A percentile compares a stretch with the other conserved stretches of the same genome.
Conservation (phyloP, 768 basidiomycete species). For the Solioccasus polychromus region DNA sequence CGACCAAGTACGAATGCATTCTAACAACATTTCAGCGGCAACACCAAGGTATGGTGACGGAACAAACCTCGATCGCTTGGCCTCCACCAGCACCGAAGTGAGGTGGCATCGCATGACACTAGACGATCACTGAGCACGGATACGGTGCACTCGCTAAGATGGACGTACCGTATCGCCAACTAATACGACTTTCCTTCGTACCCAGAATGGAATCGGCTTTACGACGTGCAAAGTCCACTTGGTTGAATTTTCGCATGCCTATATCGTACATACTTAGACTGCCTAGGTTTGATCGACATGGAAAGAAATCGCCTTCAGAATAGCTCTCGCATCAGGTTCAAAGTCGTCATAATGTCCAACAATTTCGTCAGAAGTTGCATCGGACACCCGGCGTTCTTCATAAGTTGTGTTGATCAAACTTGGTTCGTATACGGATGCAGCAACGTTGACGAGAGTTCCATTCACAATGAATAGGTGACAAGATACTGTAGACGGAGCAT, state of each 20-base stretch:
- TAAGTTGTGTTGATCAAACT: slow-evolving; percentile 29
- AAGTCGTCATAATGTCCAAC: slow-evolving; percentile 30
- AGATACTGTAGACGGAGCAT: slow-evolving; percentile 30
- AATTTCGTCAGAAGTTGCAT: slow-evolving; percentile 33
- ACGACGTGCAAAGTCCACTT: slow-evolving; percentile 47
- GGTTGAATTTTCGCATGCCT: slow-evolving; percentile 37
- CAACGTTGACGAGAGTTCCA: slow-evolving; percentile 37
- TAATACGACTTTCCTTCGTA: slow-evolving; percentile 41
- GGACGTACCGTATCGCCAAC: slow-evolving; percentile 47
- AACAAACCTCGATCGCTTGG: slow-evolving; percentile 20
- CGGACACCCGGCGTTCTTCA: slow-evolving; percentile 31
- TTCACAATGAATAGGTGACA: slow-evolving; percentile 39
- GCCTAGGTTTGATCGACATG: not conserved
- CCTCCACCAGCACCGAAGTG: slow-evolving; percentile 24
- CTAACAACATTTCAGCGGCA: slow-evolving; percentile 1
- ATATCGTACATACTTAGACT: not conserved
- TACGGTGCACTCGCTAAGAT: not conserved
- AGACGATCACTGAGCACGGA: not conserved
- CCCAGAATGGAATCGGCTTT: slow-evolving; percentile 38
- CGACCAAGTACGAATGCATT: slow-evolving; percentile 24
- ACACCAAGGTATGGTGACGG: too few relatives aligned
- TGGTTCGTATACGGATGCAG: slow-evolving; percentile 29
- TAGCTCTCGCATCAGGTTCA: slow-evolving; percentile 33
- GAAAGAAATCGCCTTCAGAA: slow-evolving; percentile 26
- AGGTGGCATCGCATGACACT: slow-evolving; percentile 28